A percentile compares a stretch with the other conserved stretches of the same genome.
phyloP scores from a whole-genome alignment of 371 early-diverging fungal species.

The Rhizopus arrhizus region DNA sequence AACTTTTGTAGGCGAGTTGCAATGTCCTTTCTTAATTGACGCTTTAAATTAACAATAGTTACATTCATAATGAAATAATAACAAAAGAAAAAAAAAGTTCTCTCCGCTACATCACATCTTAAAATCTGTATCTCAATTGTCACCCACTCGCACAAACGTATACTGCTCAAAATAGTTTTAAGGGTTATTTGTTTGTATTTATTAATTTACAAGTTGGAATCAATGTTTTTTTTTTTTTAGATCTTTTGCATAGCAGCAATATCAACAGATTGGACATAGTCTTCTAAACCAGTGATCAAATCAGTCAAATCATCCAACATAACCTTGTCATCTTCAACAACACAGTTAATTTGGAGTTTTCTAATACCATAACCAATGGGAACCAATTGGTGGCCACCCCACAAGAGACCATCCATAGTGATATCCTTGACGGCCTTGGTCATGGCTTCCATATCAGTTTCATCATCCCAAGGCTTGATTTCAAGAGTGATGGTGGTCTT shows the following conservation, averaged over 20 bases:
- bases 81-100: neutral
- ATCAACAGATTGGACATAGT: constrained; percentile 93
- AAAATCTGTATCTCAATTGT: too few species aligned
- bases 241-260: constrained; percentile 92
- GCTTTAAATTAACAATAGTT: constrained; percentile 35
- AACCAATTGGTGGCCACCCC: constrained; percentile 82
- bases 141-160: too few species aligned
- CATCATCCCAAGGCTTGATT: constrained; percentile 98
- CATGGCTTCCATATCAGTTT: constrained; percentile 84
- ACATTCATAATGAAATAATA: constrained; percentile 14
- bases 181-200: too few species aligned
- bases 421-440: constrained; percentile 76
- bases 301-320: constrained; percentile 82
- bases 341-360: constrained; percentile 92
- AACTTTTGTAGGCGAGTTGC: constrained; percentile 38
- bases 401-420: constrained; percentile 86
- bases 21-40: constrained; percentile 58
- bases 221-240: constrained; percentile 52
- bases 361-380: constrained; percentile 90
- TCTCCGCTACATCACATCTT: neutral
- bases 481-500: constrained; percentile 93
- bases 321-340: constrained; percentile 88
- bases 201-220: neutral
- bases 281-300: constrained; percentile 77
- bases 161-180: too few species aligned